These are phyloP conservation scores for Nymphaea thermarum DNA, from an alignment of 164 flowering plant species.

Conservation along the genomic window DNA sequence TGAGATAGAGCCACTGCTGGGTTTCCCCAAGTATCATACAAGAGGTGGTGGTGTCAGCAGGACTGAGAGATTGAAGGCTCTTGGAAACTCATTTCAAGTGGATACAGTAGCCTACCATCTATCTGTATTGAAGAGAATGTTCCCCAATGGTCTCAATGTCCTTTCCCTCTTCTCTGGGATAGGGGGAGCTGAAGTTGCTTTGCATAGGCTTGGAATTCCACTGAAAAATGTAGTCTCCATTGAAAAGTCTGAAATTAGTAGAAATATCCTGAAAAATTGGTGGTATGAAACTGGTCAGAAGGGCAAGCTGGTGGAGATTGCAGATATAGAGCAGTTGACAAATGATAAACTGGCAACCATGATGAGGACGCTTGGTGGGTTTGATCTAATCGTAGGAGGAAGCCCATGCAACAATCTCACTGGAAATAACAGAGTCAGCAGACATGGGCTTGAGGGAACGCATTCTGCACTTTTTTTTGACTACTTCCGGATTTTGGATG, in stretches of 20 bases:
- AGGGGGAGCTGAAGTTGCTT: conserved; percentile 49
- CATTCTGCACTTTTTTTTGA: conserved; percentile 21
- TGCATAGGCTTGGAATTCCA: conserved; percentile 71
- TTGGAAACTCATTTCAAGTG: conserved; percentile 32
- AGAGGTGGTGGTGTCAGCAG: conserved; percentile 23
- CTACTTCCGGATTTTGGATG: conserved; percentile 18
- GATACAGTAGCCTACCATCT: conserved; percentile 28
- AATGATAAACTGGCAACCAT: conserved; percentile 10
- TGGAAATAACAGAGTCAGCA: conserved; percentile 20
- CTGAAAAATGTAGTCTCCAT: conserved; percentile 75
- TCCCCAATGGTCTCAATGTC: conserved; percentile 21
- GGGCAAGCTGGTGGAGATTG: conserved; percentile 17
- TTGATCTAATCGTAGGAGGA: conserved; percentile 33
- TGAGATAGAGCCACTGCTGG: conserved; percentile 25
- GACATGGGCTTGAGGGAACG: conserved; percentile 29
- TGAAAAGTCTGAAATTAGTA: conserved; percentile 65
- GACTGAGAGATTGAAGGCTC: conserved; percentile 19
- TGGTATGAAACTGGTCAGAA: conserved; percentile 28
- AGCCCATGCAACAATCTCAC: conserved; percentile 28
- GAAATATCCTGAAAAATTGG: conserved; percentile 42
- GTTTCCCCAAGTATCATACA: conserved; percentile 25
- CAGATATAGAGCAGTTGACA: conserved; percentile 17
- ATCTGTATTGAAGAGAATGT: conserved; percentile 22
- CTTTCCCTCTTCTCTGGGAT: conserved; percentile 34
- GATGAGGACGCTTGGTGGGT: conserved; percentile 17